Evolutionary conservation across 2,329 filamentous ascomycete species (phyloP).

Genomic region (Ascochyta lentis): DNA sequence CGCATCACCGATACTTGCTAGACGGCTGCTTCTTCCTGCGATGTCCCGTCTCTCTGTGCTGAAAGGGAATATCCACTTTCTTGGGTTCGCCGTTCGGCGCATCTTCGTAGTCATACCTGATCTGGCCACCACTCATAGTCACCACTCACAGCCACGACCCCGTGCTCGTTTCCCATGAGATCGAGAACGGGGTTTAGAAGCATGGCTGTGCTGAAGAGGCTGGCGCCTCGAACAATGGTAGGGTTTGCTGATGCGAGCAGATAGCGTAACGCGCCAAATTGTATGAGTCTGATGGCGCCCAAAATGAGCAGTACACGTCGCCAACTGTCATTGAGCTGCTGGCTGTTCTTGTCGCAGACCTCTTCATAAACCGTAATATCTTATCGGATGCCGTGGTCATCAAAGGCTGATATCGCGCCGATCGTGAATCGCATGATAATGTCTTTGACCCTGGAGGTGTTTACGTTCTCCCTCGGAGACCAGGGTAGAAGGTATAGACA

Average conservation of each 20-base stretch:
- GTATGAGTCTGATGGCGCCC: constrained; percentile 34
- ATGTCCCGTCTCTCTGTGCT: constrained; percentile 33
- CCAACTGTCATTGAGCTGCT: constrained; percentile 42
- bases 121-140: constrained; percentile 33
- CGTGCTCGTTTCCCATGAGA: constrained; percentile 23
- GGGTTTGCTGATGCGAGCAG: constrained; percentile 37
- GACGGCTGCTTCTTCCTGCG: constrained; percentile 36
- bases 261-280: constrained; percentile 28
- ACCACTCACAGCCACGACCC: constrained; percentile 37
- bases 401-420: constrained; percentile 42
- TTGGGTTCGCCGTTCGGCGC: constrained; percentile 34
- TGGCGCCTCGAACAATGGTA: constrained; percentile 41
- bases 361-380: constrained; percentile 19
- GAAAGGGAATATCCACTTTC: constrained; percentile 36
- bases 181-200: constrained; percentile 38
- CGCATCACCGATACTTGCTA: constrained; percentile 28
- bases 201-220: constrained; percentile 43
- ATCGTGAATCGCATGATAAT: constrained; percentile 40
- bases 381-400: constrained; percentile 42
- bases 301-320: constrained; percentile 31
- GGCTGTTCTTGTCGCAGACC: constrained; percentile 26
- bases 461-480: constrained; percentile 27
- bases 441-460: constrained; percentile 22
- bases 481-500: constrained; percentile 34
- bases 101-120: constrained; percentile 42